A percentile compares a stretch with the other conserved stretches of the same genome.
Evolutionary conservation across 257 asterid genomes (phyloP).

Genomic region (Gynochthodes officinalis): DNA sequence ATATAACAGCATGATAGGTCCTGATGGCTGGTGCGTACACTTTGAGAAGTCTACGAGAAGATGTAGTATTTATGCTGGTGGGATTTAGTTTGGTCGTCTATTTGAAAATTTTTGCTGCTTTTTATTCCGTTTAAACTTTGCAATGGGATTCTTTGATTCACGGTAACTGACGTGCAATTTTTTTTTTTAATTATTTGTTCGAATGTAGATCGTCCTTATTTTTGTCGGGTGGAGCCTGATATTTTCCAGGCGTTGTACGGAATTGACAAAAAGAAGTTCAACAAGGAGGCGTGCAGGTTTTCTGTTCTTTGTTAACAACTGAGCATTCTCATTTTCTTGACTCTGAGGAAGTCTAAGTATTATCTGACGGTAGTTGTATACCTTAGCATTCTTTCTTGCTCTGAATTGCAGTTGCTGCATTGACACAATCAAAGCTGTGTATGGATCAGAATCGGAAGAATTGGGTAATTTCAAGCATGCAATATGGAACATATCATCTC

Average conservation of each 20-base stretch:
- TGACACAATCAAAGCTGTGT: conserved; percentile 77
- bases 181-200: neutral
- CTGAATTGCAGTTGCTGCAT: conserved; percentile 56
- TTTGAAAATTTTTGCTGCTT: neutral
- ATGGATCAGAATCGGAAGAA: conserved; percentile 67
- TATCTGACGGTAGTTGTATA: neutral
- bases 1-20: conserved; percentile 73
- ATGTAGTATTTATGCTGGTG: conserved; percentile 81
- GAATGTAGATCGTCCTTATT: conserved; percentile 66
- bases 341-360: neutral
- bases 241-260: conserved; percentile 61
- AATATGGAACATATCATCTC: conserved; percentile 39
- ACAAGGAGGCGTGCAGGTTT: conserved; percentile 97
- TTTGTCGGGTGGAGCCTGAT: conserved; percentile 87
- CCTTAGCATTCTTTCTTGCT: neutral
- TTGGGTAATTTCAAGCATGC: conserved; percentile 63
- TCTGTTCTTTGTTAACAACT: neutral
- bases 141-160: neutral
- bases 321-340: neutral
- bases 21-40: conserved; percentile 95
- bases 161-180: neutral
- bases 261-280: conserved; percentile 70
- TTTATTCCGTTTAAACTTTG: neutral
- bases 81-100: neutral
- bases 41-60: conserved; percentile 72